phyloP scores from a whole-genome alignment of 2,329 filamentous ascomycete genomes.

The Fusarium chuoi region DNA sequence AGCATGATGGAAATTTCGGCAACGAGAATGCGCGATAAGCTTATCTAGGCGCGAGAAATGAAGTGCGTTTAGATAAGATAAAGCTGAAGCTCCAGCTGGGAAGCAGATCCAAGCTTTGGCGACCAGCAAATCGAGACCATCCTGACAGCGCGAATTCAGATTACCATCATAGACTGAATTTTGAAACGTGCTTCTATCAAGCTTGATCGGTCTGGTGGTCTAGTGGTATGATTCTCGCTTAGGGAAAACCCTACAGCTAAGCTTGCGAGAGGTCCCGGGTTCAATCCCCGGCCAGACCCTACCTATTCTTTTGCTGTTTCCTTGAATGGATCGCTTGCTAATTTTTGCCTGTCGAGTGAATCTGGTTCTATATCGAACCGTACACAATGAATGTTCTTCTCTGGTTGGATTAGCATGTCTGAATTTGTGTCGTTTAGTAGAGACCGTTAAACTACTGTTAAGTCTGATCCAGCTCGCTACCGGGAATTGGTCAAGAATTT shows the following conservation, averaged over 20 bases:
- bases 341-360: too few relatives aligned
- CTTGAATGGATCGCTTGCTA: fast-evolving
- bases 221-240: neutral
- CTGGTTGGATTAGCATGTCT: too few relatives aligned
- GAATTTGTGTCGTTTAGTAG: fast-evolving
- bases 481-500: neutral
- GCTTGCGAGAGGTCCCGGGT: slow-evolving; percentile 58
- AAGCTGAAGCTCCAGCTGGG: neutral
- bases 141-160: too few relatives aligned
- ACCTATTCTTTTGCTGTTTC: too few relatives aligned
- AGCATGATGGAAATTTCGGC: neutral
- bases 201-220: neutral
- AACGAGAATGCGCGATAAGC: fast-evolving
- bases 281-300: slow-evolving; percentile 59
- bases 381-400: fast-evolving
- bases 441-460: fast-evolving
- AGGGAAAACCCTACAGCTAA: slow-evolving; percentile 32
- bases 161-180: fast-evolving
- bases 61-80: neutral
- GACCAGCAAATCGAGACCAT: fast-evolving
- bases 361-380: fast-evolving
- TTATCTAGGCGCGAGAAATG: neutral
- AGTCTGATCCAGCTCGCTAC: neutral
- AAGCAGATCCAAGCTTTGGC: neutral
- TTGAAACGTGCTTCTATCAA: fast-evolving